Evolutionary conservation across 148 eudicot genomes (phyloP), one percentile per base, ranked within the genome.

Genomic region (Silene uniflora): DNA sequence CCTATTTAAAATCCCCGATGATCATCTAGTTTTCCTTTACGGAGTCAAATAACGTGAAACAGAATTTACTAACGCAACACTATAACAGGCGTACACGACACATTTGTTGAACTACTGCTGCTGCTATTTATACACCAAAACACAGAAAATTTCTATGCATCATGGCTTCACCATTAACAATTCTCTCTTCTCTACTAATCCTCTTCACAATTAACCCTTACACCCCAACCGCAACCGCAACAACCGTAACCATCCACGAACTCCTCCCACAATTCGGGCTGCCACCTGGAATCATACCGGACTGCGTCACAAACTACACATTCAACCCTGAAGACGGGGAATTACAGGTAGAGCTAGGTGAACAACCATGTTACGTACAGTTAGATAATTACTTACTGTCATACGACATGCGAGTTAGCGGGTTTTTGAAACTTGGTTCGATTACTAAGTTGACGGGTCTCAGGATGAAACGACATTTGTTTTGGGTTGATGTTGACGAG

Each of bases 401-500:
- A 67, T 91, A 91, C 76, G 88, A 88, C 1, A 76, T 72, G 60
- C 68, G 58, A 46, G 85, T 91, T 52, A 79, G 84, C 4, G 97
- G 97, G 25, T 82, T 77, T 61, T 81, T 92, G 13, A 82, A 77
- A 19, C 63, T 84, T 21, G 97, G 94, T 18, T 90, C 94, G 0
- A 90, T 92, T 49, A 86, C 84, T 11, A 56, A 87, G 4, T 63
- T 92, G 58, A 63, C 86, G 35, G 97, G 97, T 8, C 84, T 92
- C 63, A 85, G 87, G 79, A 90, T 92, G 23, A 70, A 87, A 67
- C 82, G 81, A 35, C 67, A 83, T 71, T 58, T 90, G 13, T 14
- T 75, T 32, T 90, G 97, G 97, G 81, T 92, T 42, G 71, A 82
- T 69, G 92, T 91, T n/a, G 87, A 87, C 67, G 91, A 87, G 79